Base-by-base conservation (phyloP, 2,329 filamentous ascomycete genomes). In the Blumeria hordei region DNA sequence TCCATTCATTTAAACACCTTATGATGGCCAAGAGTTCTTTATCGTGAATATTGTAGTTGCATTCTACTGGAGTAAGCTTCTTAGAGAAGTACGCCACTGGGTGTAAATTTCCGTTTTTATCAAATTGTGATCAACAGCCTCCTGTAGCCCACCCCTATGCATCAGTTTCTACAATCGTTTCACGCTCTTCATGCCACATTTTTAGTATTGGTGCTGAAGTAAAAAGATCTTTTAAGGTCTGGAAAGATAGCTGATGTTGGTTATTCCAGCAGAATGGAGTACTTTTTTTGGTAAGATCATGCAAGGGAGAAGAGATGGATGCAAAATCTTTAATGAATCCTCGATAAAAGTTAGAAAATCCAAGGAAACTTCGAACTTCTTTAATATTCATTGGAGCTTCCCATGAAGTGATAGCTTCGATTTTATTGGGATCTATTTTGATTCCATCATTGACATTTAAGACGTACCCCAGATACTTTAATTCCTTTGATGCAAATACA, bases 1-100 rank as follows among this genome's bases (percentile, higher is more conserved):
- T 44, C 45, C 34, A 58, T 2, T 57, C 14, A 36, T 58, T 34
- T 6, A 60, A 44, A 34, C 32, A 54, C n/a, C 47, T 51, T 3
- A 67, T 49, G 16, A 67, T 65, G 2, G 62, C 62, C 1, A 67
- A 49, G 0, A 67, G 57, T 56, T 66, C 64, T 47, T 66, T 62
- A 53, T 66, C 55, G 49, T 67, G 59, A 16, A 64, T 64, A 16
- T 65, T 49, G 53, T 67, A 67, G 54, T 66, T 67, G 4, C 53
- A 58, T 57, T 67, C 54, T 1, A 58, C 57, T 6, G 47, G 45
- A 7, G n/a, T 56, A 7, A 61, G 51, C 44, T 65, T 66, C 50
- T 55, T 57, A 9, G 57, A 64, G 33, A 57, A 61, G 56, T 58
- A 66, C 3, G 60, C 59, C 0, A 64, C 57, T 18, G 56, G 62